Base-by-base conservation (phyloP, 257 asterid species). In the Sherardia arvensis region DNA sequence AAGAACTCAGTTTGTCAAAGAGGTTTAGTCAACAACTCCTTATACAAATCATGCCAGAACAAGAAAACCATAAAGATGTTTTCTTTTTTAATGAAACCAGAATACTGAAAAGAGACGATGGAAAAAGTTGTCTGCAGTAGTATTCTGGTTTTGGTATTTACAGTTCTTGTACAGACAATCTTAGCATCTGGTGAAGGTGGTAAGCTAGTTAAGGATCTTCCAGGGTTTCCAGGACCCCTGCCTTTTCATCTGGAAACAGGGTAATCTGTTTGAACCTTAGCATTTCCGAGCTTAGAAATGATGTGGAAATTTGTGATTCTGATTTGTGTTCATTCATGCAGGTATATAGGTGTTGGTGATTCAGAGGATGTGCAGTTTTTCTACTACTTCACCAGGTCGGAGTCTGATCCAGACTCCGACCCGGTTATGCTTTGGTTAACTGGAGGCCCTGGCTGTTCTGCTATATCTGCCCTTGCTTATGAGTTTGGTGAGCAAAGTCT, bases 241-340 rank as follows among this genome's bases (percentile, higher is more conserved):
- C 77, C 77, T 36, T 73, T 73, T 36, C 48, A 67, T 12, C 73
- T 73, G 3, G 73, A 67, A 62, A 73, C 77, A 2, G 77, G 77
- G 77, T 73, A 25, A 49, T 43, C 8, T 43, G 20, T 43, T 20
- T 15, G 68, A 21, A 17, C 21, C 66, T 7, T 5, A 38, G 0
- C 11, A 48, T n/a, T 49, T 18, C 12, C 26, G 20, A n/a, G 20
- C 55, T n/a, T 17, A 1, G 55, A 48, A 48, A 48, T 49, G 55
- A 21, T n/a, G 7, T 5, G 1, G 12, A 49, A 20, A 43, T 38
- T 10, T 4, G 12, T 38, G 47, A 38, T 38, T 38, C 12, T 38
- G 15, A 15, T 40, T 40, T 40, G 0, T 17, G 48, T 11, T 40
- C 10, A 14, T 17, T 4, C 28, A 9, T 28, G 63, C 68, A 70